Evolutionary conservation across 805 yeast genomes (phyloP), one percentile per base, ranked within the genome.

Genomic region (Yarrowia sp.): DNA sequence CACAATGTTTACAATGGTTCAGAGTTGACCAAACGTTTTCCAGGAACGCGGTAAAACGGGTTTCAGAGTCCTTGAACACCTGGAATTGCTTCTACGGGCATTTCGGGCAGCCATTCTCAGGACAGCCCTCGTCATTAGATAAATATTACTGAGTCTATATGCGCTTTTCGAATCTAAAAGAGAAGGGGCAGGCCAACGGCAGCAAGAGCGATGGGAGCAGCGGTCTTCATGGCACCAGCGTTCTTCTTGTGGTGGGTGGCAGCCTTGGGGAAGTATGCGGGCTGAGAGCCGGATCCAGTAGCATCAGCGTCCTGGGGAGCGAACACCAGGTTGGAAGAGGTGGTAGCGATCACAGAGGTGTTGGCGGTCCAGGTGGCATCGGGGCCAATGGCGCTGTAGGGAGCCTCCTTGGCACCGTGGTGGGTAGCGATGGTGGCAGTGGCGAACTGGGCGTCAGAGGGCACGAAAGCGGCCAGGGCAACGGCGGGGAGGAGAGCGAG

Each of bases 201-300:
- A 43, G 50, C 64, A 33, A 58, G 49, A 33, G 64, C 64, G 17
- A 58, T 42, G 50, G 64, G 64, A 17, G 64, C 64, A 30, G 64
- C 64, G n/a, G 64, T 42, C 17, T 9, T 33, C 46, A 42, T 33
- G 39, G 40, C 64, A 10, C 64, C 64, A 3, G 19, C 64, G 64
- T 58, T 42, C 50, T 55, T 39, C 61, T 55, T 55, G 46, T 55
- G 60, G 60, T 53, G 60, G 19, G 60, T 40, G 61, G 61, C 61
- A n/a, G 64, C 64, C 50, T 58, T 34, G 40, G 64, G 64, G 50
- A 58, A 58, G 64, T 42, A 58, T 42, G 64, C 64, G 50, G 64
- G 40, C 39, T 17, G 39, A 9, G 64, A 58, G 33, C 33, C 50
- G 39, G 64, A 42, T 42, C 50, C 64, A n/a, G 64, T 58, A 33